Conservation (phyloP, 441 rosid genomes). For the Sinapis alba region DNA sequence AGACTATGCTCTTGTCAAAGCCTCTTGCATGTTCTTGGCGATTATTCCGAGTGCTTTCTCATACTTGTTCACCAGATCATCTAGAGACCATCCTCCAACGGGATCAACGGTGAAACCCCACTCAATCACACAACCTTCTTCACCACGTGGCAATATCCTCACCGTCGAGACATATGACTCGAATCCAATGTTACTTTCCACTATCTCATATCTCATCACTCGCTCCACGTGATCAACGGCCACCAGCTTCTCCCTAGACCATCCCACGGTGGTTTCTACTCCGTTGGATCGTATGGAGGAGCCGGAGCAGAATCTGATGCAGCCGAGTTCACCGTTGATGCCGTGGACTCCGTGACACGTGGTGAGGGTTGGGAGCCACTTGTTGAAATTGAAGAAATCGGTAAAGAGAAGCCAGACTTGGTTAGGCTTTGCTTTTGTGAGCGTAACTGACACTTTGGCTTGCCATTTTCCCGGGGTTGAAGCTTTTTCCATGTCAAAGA, state of each 20-base stretch:
- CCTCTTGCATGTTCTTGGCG: conserved; percentile 52
- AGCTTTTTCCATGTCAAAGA: conserved; percentile 30
- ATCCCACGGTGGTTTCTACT: conserved; percentile 13
- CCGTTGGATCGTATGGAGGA: conserved; percentile 42
- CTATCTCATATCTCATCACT: conserved; percentile 51
- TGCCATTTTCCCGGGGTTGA: conserved; percentile 48
- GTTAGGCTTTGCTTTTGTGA: conserved; percentile 44
- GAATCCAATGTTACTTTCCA: conserved; percentile 65
- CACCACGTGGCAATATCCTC: conserved; percentile 35
- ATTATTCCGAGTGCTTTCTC: conserved; percentile 45
- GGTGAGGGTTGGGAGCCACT: conserved; percentile 46
- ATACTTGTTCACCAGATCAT: conserved; percentile 51
- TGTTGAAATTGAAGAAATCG: conserved; percentile 66
- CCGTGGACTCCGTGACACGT: conserved; percentile 59
- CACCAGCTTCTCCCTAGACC: conserved; percentile 56
- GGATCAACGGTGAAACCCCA: conserved; percentile 65
- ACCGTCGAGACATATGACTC: conserved; percentile 52
- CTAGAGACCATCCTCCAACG: conserved; percentile 48
- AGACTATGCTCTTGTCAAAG: neutral
- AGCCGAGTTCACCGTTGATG: conserved; percentile 57
- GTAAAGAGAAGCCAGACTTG: conserved; percentile 54
- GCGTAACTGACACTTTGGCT: conserved; percentile 43
- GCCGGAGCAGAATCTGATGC: conserved; percentile 54
- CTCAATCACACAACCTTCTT: conserved; percentile 55
- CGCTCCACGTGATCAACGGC: conserved; percentile 44